Base-by-base conservation (phyloP, 257 asterid species). In the Penstemon barbatus region DNA sequence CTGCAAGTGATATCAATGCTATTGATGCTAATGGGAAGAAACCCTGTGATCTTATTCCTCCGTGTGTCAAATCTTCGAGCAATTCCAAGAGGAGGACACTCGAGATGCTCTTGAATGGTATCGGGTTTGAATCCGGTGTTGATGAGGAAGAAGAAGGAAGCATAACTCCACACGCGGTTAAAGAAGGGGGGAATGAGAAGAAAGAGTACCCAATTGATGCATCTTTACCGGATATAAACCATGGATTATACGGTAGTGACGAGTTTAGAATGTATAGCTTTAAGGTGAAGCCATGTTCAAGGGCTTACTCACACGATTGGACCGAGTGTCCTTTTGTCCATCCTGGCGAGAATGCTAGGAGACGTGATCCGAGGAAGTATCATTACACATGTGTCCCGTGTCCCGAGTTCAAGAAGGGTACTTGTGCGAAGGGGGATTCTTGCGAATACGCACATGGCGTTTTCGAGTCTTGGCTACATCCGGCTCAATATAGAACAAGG, bases 371-470 rank as follows among this genome's bases (percentile, higher is more conserved):
- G 1, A 79, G 81, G 61, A 87, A 83, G 85, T 86, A 71, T 40
- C 70, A 65, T 74, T 92, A 92, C 71, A 83, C 79, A 2, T 89
- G 97, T 18, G 97, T 92, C 6, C 98, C 98, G 0, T 92, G 98
- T 69, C 97, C 97, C 0, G 98, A 92, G 45, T 92, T 92, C 79
- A 92, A 92, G 95, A 92, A 86, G 85, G 97, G 97, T 0, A 73
- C 71, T 40, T 92, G 98, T 39, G 78, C 73, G 6, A 92, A 86
- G 66, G 81, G 80, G 0, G 98, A 92, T 74, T 7, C 62, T 4
- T 92, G 98, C 45, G 98, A 92, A 61, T 92, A 83, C 11, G 97
- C 98, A 8, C 98, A 92, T 68, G 98, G 98, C 2, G 98, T 92
- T 33, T 92, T 92, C 3, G 98, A 92, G 56, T 92, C 98, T 0